phyloP scores from a whole-genome alignment of 2,329 filamentous ascomycete genomes.

The Cladosporium sp. region DNA sequence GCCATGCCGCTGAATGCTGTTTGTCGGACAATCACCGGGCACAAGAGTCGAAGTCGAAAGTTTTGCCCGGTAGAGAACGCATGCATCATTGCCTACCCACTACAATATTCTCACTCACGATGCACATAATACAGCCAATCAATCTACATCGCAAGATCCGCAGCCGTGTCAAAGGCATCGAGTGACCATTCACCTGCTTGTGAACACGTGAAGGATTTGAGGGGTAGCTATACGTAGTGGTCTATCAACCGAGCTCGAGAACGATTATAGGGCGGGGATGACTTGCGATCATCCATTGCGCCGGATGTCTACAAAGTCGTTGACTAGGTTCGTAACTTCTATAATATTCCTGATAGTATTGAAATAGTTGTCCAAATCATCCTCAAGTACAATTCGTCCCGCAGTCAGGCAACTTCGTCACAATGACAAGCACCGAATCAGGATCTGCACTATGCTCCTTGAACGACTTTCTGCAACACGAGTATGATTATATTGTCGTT shows the following conservation, averaged over 20 bases:
- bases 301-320: neutral
- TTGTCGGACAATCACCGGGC: no score
- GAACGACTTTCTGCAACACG: constrained; percentile 22
- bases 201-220: neutral
- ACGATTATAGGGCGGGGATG: constrained; percentile 1
- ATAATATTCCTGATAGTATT: no score
- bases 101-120: no score
- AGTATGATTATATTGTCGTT: constrained; percentile 28
- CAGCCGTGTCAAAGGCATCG: no score
- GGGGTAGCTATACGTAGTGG: constrained; percentile 3
- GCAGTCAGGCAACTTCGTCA: neutral
- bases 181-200: no score
- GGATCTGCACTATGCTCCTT: constrained; percentile 26
- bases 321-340: neutral
- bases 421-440: neutral
- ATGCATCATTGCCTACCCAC: no score
- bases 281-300: neutral
- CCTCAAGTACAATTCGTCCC: neutral
- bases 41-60: no score
- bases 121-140: no score
- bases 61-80: no score
- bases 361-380: no score
- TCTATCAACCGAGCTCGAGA: neutral
- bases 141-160: no score
- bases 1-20: no score